Conservation (phyloP, 2,329 filamentous ascomycete species). For the Penicillium janthinellum region DNA sequence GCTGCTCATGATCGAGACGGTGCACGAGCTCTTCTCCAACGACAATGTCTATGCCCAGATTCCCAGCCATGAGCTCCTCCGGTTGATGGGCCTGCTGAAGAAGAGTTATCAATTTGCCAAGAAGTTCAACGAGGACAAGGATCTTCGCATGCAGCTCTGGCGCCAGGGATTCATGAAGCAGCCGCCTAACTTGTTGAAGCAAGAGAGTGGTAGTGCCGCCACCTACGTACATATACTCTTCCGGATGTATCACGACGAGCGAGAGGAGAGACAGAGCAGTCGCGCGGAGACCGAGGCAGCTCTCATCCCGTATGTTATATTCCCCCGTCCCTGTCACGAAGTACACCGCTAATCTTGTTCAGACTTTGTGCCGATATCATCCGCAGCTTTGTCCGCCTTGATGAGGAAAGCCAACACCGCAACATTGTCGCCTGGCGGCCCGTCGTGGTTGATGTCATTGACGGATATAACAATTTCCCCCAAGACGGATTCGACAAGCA, state of each 20-base stretch:
- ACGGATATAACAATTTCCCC: constrained; percentile 86
- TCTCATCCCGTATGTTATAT: constrained; percentile 68
- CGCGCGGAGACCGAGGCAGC: constrained; percentile 85
- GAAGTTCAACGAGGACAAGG: constrained; percentile 96
- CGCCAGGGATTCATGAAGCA: constrained; percentile 99
- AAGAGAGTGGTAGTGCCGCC: constrained; percentile 87
- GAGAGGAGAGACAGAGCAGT: constrained; percentile 76
- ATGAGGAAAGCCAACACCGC: constrained; percentile 94
- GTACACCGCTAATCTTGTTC: neutral
- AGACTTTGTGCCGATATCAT: constrained; percentile 91
- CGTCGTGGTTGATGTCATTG: constrained; percentile 93
- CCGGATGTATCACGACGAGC: constrained; percentile 92
- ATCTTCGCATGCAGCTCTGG: constrained; percentile 91
- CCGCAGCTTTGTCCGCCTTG: constrained; percentile 77
- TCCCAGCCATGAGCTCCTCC: constrained; percentile 82
- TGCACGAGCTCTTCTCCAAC: constrained; percentile 97
- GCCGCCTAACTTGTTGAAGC: constrained; percentile 94
- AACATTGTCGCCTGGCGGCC: constrained; percentile 98
- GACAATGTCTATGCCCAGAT: constrained; percentile 93
- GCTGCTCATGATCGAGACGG: constrained; percentile 98
- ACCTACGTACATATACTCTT: constrained; percentile 96
- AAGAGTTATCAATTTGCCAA: constrained; percentile 96
- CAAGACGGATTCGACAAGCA: constrained; percentile 77
- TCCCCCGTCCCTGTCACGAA: neutral
- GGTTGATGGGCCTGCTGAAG: constrained; percentile 91